phyloP scores from a whole-genome alignment of 2,329 filamentous ascomycete genomes.

The Incumbomyces lentus region DNA sequence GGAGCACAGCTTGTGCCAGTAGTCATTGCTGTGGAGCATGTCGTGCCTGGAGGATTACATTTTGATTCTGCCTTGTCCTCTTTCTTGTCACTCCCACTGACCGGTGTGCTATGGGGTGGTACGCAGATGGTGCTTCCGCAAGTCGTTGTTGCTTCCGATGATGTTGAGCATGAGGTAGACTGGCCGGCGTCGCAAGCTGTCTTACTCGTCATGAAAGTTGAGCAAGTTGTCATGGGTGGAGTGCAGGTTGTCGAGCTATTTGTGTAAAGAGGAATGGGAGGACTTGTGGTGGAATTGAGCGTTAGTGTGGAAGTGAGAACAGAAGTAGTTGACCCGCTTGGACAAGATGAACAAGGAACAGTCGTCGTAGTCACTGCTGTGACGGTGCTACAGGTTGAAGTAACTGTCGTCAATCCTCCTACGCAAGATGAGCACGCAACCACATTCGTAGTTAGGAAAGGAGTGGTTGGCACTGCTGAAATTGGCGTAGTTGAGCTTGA shows the following conservation, averaged over 20 bases:
- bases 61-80: background rate
- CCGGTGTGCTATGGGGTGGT: background rate
- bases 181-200: background rate
- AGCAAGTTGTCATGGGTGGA: conserved; percentile 2
- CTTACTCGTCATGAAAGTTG: background rate
- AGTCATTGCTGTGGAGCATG: background rate
- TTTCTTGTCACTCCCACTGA: background rate
- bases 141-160: background rate
- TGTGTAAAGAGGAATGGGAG: background rate
- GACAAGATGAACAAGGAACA: background rate
- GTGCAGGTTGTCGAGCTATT: background rate
- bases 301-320: conserved; percentile 1
- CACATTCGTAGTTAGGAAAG: background rate
- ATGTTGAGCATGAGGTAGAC: background rate
- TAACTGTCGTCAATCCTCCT: conserved; percentile 4
- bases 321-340: conserved; percentile 1
- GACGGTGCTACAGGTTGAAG: conserved; percentile 4
- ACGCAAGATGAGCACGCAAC: conserved; percentile 1
- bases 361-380: background rate
- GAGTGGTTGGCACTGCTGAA: background rate
- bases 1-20: background rate
- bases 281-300: background rate
- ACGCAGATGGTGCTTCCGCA: background rate
- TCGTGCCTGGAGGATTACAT: background rate
- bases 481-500: background rate